These are phyloP conservation scores for Pelargonium nanum DNA, from an alignment of 345 rosid genomes.

Conservation along the genomic window DNA sequence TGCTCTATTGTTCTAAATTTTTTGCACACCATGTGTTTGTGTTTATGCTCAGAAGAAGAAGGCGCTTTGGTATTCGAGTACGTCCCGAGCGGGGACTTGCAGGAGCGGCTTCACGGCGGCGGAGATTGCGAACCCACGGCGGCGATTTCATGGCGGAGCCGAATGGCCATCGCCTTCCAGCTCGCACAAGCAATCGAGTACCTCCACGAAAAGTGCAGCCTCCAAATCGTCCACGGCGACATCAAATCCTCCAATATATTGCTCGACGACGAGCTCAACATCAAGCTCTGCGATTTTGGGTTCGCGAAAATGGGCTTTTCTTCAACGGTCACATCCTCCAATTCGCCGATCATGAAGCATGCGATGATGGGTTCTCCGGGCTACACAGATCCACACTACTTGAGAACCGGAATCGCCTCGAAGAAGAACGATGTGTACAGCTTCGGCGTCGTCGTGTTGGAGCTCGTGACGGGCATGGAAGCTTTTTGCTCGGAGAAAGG, in stretches of 20 bases:
- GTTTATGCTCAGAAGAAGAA: constrained; percentile 38
- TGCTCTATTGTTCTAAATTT: neutral
- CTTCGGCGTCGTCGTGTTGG: constrained; percentile 66
- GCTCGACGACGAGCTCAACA: constrained; percentile 50
- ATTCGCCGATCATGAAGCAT: constrained; percentile 27
- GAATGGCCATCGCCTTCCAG: constrained; percentile 55
- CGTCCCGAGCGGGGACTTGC: constrained; percentile 60
- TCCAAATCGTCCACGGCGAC: constrained; percentile 75
- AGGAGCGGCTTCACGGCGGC: constrained; percentile 47
- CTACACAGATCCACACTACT: constrained; percentile 79
- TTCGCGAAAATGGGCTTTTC: constrained; percentile 83
- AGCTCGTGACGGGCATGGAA: constrained; percentile 60
- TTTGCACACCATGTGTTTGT: neutral
- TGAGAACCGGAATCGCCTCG: constrained; percentile 66
- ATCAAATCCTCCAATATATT: constrained; percentile 72
- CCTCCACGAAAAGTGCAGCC: constrained; percentile 60
- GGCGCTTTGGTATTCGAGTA: constrained; percentile 71
- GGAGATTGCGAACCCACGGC: constrained; percentile 3
- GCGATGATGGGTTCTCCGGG: constrained; percentile 77
- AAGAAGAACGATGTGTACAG: constrained; percentile 82
- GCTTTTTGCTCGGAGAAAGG: constrained; percentile 61
- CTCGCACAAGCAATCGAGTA: constrained; percentile 65
- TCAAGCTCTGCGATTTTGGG: constrained; percentile 86
- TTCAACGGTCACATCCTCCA: constrained; percentile 29
- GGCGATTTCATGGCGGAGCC: constrained; percentile 49